Evolutionary conservation across 2,329 filamentous ascomycete genomes (phyloP).

Genomic region (Ophiostoma quercus): DNA sequence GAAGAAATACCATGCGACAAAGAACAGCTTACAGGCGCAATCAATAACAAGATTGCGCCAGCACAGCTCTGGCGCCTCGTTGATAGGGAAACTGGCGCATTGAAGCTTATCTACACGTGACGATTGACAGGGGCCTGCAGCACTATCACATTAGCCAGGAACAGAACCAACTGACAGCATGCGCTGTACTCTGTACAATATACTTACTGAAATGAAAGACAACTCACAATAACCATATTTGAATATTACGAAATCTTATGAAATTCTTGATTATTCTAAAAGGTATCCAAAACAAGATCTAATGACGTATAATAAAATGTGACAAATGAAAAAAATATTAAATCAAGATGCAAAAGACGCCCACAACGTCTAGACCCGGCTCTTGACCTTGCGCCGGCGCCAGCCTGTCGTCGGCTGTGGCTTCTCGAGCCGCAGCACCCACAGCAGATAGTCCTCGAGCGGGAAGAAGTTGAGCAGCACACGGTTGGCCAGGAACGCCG

Average conservation of each 20-base stretch:
- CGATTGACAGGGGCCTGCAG: neutral
- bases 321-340: neutral
- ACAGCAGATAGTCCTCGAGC: slow-evolving; percentile 59
- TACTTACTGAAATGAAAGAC: too few species aligned
- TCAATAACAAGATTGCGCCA: neutral
- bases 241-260: too few species aligned
- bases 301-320: neutral
- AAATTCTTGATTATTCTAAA: neutral
- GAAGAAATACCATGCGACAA: neutral
- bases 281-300: neutral
- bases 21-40: neutral
- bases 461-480: slow-evolving; percentile 45
- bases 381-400: slow-evolving; percentile 17
- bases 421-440: slow-evolving; percentile 58
- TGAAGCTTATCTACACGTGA: neutral
- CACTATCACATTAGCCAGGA: neutral
- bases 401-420: slow-evolving; percentile 48
- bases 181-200: too few species aligned
- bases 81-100: too few species aligned
- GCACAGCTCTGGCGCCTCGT: too few species aligned
- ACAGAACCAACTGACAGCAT: neutral
- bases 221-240: too few species aligned
- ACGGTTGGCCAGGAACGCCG: slow-evolving; percentile 52
- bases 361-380: neutral
- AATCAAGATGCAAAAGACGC: neutral